These are phyloP conservation scores for Favolaschia claudopus DNA, from an alignment of 768 basidiomycete species.

Conservation along the genomic window DNA sequence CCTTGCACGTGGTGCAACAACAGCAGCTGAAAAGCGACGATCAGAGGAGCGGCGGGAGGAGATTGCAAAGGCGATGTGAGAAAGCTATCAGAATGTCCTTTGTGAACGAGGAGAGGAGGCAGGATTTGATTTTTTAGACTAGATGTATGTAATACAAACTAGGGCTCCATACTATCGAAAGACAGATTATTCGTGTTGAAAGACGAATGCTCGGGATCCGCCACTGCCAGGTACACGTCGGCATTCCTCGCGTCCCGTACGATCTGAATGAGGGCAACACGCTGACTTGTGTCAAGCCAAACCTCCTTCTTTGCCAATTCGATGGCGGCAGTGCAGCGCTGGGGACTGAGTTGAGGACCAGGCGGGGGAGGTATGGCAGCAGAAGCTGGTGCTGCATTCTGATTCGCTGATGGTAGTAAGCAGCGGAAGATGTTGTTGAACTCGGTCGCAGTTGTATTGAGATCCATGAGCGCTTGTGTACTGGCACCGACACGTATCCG, in stretches of 20 bases:
- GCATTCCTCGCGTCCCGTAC: conserved; percentile 23
- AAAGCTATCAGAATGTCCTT: conserved; percentile 27
- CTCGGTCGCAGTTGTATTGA: not conserved
- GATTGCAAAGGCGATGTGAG: conserved; percentile 42
- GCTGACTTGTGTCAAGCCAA: conserved; percentile 21
- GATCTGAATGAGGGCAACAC: conserved; percentile 13
- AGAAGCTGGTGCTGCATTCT: not conserved
- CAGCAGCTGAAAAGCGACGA: conserved; percentile 7
- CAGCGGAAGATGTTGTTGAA: not conserved
- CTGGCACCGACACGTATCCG: not conserved
- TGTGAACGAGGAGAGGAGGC: not conserved
- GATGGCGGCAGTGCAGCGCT: conserved; percentile 18
- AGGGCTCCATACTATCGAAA: too few species aligned
- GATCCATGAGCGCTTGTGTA: not conserved
- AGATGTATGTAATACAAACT: too few species aligned
- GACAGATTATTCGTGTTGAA: too few species aligned
- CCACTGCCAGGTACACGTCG: conserved; percentile 25
- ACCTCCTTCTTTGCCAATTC: conserved; percentile 20
- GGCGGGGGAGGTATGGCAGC: conserved; percentile 9
- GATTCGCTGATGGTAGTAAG: not conserved
- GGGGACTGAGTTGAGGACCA: conserved; percentile 20
- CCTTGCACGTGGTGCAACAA: not conserved
- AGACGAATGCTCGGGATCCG: not conserved
- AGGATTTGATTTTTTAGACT: not conserved
- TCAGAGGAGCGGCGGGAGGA: conserved; percentile 29